Percentiles rank a stretch among this genome's conserved stretches.
phyloP scores from a whole-genome alignment of 352 stramenopile species.

The Phytopythium kandeliae region DNA sequence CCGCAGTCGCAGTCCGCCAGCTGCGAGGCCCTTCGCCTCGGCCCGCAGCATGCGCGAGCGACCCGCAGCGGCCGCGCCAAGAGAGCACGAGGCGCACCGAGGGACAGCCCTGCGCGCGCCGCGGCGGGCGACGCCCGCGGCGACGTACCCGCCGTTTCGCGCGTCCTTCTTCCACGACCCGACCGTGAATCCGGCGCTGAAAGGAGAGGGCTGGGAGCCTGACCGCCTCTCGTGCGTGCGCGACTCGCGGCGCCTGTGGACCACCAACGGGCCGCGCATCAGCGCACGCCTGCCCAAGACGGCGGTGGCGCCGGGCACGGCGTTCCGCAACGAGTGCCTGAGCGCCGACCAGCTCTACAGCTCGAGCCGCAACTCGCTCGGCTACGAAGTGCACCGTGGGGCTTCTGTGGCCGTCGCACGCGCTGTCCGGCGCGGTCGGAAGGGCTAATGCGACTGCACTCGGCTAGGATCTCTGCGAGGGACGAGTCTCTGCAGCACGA shows the following conservation, averaged over 20 bases:
- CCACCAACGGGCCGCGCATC: conserved; percentile 32
- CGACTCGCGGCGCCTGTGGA: conserved; percentile 52
- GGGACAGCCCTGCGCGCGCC: not conserved
- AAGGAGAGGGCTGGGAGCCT: conserved; percentile 25
- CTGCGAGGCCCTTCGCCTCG: too few relatives aligned
- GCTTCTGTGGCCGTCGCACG: not conserved
- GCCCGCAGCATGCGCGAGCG: not conserved
- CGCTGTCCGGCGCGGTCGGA: not conserved
- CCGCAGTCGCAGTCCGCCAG: too few relatives aligned
- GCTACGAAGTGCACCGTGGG: conserved; percentile 65
- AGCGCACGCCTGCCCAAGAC: conserved; percentile 48
- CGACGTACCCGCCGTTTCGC: conserved; percentile 49
- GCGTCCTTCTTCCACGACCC: conserved; percentile 61
- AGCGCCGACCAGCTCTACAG: conserved; percentile 69
- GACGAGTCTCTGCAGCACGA: conserved; percentile 60
- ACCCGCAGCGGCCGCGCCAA: not conserved
- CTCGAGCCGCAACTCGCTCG: conserved; percentile 42
- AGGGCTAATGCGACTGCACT: not conserved
- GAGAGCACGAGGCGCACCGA: too few relatives aligned
- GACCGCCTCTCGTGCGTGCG: conserved; percentile 24
- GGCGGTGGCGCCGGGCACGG: conserved; percentile 42
- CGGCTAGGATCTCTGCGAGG: conserved; percentile 48
- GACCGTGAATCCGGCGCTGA: conserved; percentile 38
- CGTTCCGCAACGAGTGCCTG: conserved; percentile 54
- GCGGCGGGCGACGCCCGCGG: not conserved